Evolutionary conservation across 179 eudicot genomes (phyloP).

Genomic region (Beta lomatogona): DNA sequence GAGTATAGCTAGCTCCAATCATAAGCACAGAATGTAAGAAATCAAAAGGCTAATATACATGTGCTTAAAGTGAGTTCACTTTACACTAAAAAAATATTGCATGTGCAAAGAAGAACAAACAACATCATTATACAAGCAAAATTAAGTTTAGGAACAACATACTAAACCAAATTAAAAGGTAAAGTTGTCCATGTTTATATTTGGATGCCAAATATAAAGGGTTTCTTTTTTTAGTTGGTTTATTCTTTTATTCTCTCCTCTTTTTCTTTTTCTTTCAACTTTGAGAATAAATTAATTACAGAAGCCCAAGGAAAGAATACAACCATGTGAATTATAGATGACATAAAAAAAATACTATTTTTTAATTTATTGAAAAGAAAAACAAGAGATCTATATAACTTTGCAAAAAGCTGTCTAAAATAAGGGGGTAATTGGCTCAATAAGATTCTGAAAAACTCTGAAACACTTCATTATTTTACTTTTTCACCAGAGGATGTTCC

Average conservation of each 20-base stretch:
- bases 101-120: conserved; percentile 28
- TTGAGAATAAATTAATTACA: conserved; percentile 25
- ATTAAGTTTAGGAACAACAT: conserved; percentile 8
- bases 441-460: conserved; percentile 6
- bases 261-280: conserved; percentile 14
- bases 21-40: conserved; percentile 7
- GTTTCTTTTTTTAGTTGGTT: conserved; percentile 14
- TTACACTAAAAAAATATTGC: conserved; percentile 30
- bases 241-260: conserved; percentile 25
- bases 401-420: conserved; percentile 14
- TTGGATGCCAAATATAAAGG: conserved; percentile 24
- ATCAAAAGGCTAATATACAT: conserved; percentile 19
- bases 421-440: conserved; percentile 1
- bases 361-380: neutral
- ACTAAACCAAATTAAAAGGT: conserved; percentile 2
- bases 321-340: conserved; percentile 32
- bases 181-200: conserved; percentile 27
- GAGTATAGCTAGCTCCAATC: conserved; percentile 11
- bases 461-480: neutral
- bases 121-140: conserved; percentile 9
- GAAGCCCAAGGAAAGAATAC: conserved; percentile 38
- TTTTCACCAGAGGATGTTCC: conserved; percentile 13
- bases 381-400: neutral
- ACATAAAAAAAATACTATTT: neutral
- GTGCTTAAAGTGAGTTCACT: conserved; percentile 30